Evolutionary conservation across 1,284 basidiomycete genomes (phyloP).

Genomic region (Chondrostereum purpureum): DNA sequence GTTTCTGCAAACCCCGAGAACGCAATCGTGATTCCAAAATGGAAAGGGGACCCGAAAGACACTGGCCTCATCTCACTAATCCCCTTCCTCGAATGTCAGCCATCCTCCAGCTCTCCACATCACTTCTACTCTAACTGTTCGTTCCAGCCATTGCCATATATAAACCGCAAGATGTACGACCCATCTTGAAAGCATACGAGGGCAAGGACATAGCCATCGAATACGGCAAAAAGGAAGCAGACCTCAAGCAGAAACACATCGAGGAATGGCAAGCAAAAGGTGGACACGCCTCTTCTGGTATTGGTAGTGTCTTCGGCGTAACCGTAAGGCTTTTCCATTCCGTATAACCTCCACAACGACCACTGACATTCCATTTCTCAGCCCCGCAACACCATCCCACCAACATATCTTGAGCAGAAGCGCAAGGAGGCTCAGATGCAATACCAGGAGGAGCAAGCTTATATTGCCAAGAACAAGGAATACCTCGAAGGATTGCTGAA

Average conservation of each 20-base stretch:
- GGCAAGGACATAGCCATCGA: slow-evolving; percentile 87
- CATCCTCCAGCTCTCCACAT: not conserved
- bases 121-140: slow-evolving; percentile 1
- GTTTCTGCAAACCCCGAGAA: slow-evolving; percentile 85
- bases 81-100: slow-evolving; percentile 93
- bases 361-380: slow-evolving; percentile 6
- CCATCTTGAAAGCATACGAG: slow-evolving; percentile 77
- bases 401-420: slow-evolving; percentile 88
- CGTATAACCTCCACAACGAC: slow-evolving; percentile 6
- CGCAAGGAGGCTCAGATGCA: slow-evolving; percentile 80
- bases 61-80: slow-evolving; percentile 85
- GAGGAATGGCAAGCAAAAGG: slow-evolving; percentile 77
- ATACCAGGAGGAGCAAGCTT: slow-evolving; percentile 86
- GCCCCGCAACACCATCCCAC: slow-evolving; percentile 40
- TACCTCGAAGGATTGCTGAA: slow-evolving; percentile 76
- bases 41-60: slow-evolving; percentile 80
- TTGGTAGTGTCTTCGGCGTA: slow-evolving; percentile 19
- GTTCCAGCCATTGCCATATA: slow-evolving; percentile 81
- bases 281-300: not conserved
- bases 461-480: slow-evolving; percentile 76
- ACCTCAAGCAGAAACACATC: slow-evolving; percentile 69
- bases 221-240: slow-evolving; percentile 83
- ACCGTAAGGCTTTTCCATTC: slow-evolving; percentile 12
- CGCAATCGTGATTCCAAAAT: slow-evolving; percentile 78
- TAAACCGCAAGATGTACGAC: slow-evolving; percentile 80